Evolutionary conservation across 306 rosid genomes (phyloP).

Genomic region (Inga laurina): DNA sequence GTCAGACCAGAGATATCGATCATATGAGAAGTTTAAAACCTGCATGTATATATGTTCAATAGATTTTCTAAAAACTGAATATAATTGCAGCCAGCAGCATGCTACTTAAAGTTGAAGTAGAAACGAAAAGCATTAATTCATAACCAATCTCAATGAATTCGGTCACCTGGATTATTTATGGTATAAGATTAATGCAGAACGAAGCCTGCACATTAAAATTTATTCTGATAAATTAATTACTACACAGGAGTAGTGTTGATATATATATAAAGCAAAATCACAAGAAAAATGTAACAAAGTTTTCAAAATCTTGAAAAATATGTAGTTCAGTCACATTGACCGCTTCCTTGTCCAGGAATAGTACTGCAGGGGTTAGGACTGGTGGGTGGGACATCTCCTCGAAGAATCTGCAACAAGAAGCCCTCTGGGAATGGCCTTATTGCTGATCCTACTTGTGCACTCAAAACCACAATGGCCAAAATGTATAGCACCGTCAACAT

Average conservation of each 20-base stretch:
- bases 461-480: constrained; percentile 15
- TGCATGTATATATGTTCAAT: too few species aligned
- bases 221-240: background rate
- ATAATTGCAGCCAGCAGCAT: too few species aligned
- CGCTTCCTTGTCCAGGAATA: background rate
- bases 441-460: constrained; percentile 20
- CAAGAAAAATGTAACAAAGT: background rate
- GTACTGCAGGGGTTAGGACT: background rate
- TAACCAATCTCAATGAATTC: background rate
- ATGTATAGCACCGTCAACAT: constrained; percentile 23
- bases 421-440: constrained; percentile 31
- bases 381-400: background rate
- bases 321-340: background rate
- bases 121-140: background rate
- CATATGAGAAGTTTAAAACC: background rate
- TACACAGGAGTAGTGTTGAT: background rate
- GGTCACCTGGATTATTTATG: background rate
- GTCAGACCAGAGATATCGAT: background rate
- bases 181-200: background rate
- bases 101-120: too few species aligned
- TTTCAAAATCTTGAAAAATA: background rate
- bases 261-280: too few species aligned
- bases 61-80: too few species aligned
- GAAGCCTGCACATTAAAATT: background rate
- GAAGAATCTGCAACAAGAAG: constrained; percentile 34